Evolutionary conservation across 306 rosid species (phyloP), one percentile per base, ranked within the genome.

Genomic region (Elaeagnus macrophylla): DNA sequence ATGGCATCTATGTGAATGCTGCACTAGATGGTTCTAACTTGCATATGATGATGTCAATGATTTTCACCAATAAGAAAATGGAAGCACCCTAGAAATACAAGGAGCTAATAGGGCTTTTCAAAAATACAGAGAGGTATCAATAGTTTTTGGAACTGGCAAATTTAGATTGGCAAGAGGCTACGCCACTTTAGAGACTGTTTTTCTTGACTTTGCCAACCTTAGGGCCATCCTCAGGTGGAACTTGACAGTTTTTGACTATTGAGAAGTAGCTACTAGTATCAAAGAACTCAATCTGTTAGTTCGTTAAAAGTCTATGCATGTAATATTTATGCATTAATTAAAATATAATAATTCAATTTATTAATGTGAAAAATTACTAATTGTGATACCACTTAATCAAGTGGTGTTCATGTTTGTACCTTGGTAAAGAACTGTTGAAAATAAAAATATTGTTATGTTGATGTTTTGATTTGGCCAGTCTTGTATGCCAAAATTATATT

Each of bases 131-230:
- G 83, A 79, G 45, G n/a, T 82, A 0, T 63, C 79, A 0, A 77
- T 79, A 48, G 79, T 79, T 8, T 62, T 73, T 16, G 89, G 85
- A 9, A 82, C 85, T 2, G 89, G 85, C 0, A 62, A 10, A 39
- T 82, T 82, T 38, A 64, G 89, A 5, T 68, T 45, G 66, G 77
- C 68, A 6, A 70, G 57, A 6, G 83, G 89, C 0, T 71, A 10
- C 59, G 89, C 73, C 53, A 12, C 50, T 0, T 10, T 71, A 3
- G 71, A 64, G 43, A 71, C 71, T 10, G 46, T 59, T 1, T n/a
- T 15, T 17, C 46, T 44, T 59, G 64, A 44, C 7, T 14, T 19
- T 6, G 9, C 41, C 14, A 46, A 8, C 4, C 15, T 40, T 6
- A 35, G 48, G 17, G 7, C 64, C 7, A 59, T 59, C 12, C 12